phyloP scores from a whole-genome alignment of 441 rosid genomes.

The Adansonia gregorii region DNA sequence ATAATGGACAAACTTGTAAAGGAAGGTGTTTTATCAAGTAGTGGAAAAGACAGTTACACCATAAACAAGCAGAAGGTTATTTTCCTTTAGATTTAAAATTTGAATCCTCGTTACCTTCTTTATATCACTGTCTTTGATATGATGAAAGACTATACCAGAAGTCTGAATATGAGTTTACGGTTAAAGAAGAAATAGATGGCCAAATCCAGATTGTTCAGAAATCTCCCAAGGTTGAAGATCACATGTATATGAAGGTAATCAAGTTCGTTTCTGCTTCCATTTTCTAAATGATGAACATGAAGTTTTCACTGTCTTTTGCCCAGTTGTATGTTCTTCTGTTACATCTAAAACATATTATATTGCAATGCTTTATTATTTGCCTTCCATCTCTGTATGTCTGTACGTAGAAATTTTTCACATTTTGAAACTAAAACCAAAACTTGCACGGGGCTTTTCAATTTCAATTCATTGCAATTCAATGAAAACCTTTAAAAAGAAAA shows the following conservation, averaged over 20 bases:
- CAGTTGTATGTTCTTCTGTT: too few relatives aligned
- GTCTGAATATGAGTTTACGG: slow-evolving; percentile 60
- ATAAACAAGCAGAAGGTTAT: slow-evolving; percentile 63
- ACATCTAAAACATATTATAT: too few relatives aligned
- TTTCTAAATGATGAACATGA: neutral
- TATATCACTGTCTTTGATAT: slow-evolving; percentile 18
- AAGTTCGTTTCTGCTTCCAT: neutral
- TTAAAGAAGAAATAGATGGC: slow-evolving; percentile 77
- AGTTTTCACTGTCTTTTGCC: slow-evolving; percentile 1
- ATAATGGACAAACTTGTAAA: slow-evolving; percentile 80
- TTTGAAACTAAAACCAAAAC: slow-evolving; percentile 9
- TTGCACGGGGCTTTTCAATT: neutral
- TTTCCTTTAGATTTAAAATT: slow-evolving; percentile 3
- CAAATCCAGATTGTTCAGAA: slow-evolving; percentile 43
- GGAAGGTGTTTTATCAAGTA: slow-evolving; percentile 63
- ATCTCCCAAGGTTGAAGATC: slow-evolving; percentile 54
- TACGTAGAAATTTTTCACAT: neutral
- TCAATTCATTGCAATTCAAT: neutral
- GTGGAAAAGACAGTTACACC: slow-evolving; percentile 63
- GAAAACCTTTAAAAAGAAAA: neutral
- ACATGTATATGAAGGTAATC: slow-evolving; percentile 75
- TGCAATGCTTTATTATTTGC: too few relatives aligned
- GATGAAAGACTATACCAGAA: slow-evolving; percentile 40
- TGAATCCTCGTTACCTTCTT: slow-evolving; percentile 15
- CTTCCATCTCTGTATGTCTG: neutral